Evolutionary conservation across 345 rosid species (phyloP), one percentile per base, ranked within the genome.

Genomic region (Citrus mangshanensis): DNA sequence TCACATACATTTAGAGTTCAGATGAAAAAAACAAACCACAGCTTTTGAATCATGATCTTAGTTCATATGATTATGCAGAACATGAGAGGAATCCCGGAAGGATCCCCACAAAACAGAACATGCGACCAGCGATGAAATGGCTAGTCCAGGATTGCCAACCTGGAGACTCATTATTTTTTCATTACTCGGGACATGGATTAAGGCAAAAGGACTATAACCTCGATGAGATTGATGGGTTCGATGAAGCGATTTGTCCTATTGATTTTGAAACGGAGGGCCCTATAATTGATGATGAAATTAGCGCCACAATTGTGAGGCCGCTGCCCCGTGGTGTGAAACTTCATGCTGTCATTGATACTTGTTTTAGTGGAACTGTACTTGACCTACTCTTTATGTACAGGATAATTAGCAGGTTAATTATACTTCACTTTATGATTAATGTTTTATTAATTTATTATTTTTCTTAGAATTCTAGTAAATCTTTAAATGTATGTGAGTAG

Each of bases 111-210:
- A 95, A 88, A 84, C 83, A 77, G 73, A 95, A 95, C 89, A 91
- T 95, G 13, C 84, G 94, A 75, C 61, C 34, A 76, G 98, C 94
- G 0, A 65, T 93, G 82, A 80, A 79, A 78, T 95, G 98, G 98
- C 86, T 95, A 28, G 91, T 93, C 28, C 89, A 87, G 24, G 98
- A 91, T 19, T 89, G 90, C 77, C 84, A 83, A 70, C 60, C 93
- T 19, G 93, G 92, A 37, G 98, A 95, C 90, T 92, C 98, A 1
- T 82, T 93, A 58, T 89, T 95, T 86, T 91, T 93, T 65, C 90
- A 91, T 84, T 95, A 81, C 88, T 95, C 98, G 0, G 97, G 98
- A n/a, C 98, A 91, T 75, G 97, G 98, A 10, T 67, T 89, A n/a
- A 79, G 80, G 81, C 89, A 91, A 56, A 70, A 34, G 1, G 93